Conservation (phyloP, 2,329 filamentous ascomycete genomes). For the Pestalotiopsis sp. region DNA sequence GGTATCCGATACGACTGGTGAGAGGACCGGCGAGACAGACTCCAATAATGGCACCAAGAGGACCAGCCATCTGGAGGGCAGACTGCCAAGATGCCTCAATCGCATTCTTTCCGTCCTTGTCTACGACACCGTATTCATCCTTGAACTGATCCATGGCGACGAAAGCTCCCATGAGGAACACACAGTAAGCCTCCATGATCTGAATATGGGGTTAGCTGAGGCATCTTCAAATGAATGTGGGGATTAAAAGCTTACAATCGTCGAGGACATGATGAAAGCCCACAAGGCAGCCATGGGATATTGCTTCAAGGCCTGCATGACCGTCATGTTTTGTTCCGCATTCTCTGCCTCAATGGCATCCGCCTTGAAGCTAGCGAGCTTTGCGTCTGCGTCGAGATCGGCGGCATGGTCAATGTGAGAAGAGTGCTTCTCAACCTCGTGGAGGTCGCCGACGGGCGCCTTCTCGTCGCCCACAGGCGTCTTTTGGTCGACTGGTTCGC, state of each 20-base stretch:
- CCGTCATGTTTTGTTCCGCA: conserved; percentile 35
- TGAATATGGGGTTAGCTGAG: conserved; percentile 32
- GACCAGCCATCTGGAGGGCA: conserved; percentile 57
- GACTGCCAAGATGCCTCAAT: conserved; percentile 61
- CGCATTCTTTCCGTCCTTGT: conserved; percentile 29
- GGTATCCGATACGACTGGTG: conserved; percentile 50
- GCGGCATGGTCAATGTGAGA: background rate
- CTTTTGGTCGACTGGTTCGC: no score
- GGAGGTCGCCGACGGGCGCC: no score
- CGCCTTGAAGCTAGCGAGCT: conserved; percentile 46
- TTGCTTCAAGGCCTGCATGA: conserved; percentile 34
- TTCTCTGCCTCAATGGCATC: conserved; percentile 61
- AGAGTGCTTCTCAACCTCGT: no score
- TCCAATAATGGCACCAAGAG: conserved; percentile 61
- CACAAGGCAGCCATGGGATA: conserved; percentile 41
- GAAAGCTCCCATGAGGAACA: conserved; percentile 65
- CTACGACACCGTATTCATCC: conserved; percentile 46
- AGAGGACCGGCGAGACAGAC: conserved; percentile 63
- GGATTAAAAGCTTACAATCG: conserved; percentile 39
- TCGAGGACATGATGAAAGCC: conserved; percentile 42
- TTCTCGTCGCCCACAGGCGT: no score
- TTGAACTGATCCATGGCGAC: conserved; percentile 53
- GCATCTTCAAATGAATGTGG: background rate
- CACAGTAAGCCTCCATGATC: conserved; percentile 68
- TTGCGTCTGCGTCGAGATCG: conserved; percentile 38